Evolutionary conservation across 192 early-diverging fungal species (phyloP), one percentile per base, ranked within the genome.

Genomic region (Geosiphon pyriformis): DNA sequence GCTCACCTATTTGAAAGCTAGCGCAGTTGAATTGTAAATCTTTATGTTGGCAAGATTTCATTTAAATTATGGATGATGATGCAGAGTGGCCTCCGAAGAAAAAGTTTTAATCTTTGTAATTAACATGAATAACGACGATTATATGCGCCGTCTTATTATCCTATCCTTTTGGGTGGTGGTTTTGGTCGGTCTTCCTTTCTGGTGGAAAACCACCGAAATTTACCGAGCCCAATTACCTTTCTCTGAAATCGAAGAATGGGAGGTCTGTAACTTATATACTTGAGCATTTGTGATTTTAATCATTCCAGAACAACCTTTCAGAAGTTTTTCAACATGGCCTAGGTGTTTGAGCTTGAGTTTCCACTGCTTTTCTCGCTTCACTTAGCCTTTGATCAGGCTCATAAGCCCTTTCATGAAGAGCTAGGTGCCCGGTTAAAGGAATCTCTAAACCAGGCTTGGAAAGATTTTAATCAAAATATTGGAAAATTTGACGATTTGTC

Each of bases 191-290:
- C 49, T 88, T 12, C 92, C 92, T 0, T 78, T 91, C 27, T 94
- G 92, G 92, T 90, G 85, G 84, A 79, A 81, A 42, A 89, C 89
- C 3, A 94, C 90, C 0, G 84, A 88, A 23, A 87, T 94, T 6
- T 84, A 92, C 60, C 78, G 92, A 10, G 89, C 92, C 3, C 75
- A 82, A 27, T 63, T 94, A 60, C 90, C 90, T 3, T 79, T 81
- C 59, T 69, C 73, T 10, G 76, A 84, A 31, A 88, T 93, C 42
- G 72, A 82, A 20, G 51, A 61, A 22, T 88, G 84, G 85, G 64
- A 80, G 69, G 83, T 83, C 73, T 51, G 51, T 22, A 61, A 32
- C 62, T 48, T 20, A 12, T 50, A 34, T 20, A 11, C 6, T 20
- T 34, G 17, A 0, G 7, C 23, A 11, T 20, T n/a, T n/a, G n/a